Conservation (phyloP, 2,329 filamentous ascomycete genomes). For the Microcyclosporella mali region DNA sequence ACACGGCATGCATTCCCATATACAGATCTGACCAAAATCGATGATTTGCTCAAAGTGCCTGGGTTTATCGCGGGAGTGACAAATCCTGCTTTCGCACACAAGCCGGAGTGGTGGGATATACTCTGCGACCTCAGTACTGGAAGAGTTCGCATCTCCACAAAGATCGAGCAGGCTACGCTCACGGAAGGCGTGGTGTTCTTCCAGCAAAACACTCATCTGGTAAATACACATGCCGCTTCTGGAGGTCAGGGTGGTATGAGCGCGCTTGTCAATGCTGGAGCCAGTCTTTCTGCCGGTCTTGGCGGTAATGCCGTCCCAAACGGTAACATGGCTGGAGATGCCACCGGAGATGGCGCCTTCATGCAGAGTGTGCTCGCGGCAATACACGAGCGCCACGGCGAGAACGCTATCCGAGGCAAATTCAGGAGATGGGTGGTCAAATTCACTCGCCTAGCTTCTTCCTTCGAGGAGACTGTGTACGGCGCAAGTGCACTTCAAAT, state of each 20-base stretch:
- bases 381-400: conserved; percentile 78
- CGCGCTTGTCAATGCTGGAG: conserved; percentile 26
- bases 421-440: conserved; percentile 93
- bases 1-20: conserved; percentile 96
- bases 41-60: conserved; percentile 89
- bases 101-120: conserved; percentile 97
- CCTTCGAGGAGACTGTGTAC: conserved; percentile 93
- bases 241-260: conserved; percentile 22
- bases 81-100: conserved; percentile 90
- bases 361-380: conserved; percentile 80
- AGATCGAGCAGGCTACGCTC: conserved; percentile 70
- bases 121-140: conserved; percentile 89
- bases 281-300: conserved; percentile 33
- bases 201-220: conserved; percentile 51
- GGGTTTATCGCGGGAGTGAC: conserved; percentile 98
- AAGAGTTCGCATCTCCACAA: conserved; percentile 87
- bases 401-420: conserved; percentile 83
- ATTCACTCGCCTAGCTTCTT: conserved; percentile 85
- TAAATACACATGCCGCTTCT: conserved; percentile 23
- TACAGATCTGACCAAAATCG: conserved; percentile 94
- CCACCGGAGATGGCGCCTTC: conserved; percentile 81
- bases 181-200: conserved; percentile 86
- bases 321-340: conserved; percentile 46
- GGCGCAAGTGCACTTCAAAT: conserved; percentile 86
- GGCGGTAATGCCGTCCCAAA: conserved; percentile 26